phyloP scores from a whole-genome alignment of 2,329 filamentous ascomycete species.

The Arachnomyces sp. region DNA sequence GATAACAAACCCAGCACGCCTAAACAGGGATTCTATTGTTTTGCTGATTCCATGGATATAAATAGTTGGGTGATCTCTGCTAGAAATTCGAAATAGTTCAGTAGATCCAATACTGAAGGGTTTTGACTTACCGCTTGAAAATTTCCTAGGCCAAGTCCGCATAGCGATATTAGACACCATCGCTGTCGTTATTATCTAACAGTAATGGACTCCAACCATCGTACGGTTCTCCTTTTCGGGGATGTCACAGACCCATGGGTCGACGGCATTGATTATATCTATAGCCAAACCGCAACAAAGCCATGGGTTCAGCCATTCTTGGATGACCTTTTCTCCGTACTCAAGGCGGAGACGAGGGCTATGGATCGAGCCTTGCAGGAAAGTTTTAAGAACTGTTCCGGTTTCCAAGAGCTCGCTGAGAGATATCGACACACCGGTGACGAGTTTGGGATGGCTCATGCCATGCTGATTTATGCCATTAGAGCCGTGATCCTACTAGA shows the following conservation, averaged over 20 bases:
- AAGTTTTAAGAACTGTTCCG: conserved; percentile 10
- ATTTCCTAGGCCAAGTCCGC: too few relatives aligned
- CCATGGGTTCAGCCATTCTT: conserved; percentile 13
- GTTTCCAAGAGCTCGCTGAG: conserved; percentile 11
- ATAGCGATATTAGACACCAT: too few relatives aligned
- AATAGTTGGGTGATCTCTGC: too few relatives aligned
- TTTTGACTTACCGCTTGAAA: too few relatives aligned
- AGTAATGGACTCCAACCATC: conserved; percentile 1
- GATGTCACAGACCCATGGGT: conserved; percentile 12
- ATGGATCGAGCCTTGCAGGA: conserved; percentile 10
- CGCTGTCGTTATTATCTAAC: too few relatives aligned
- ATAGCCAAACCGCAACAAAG: conserved; percentile 8
- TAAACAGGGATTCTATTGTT: too few relatives aligned
- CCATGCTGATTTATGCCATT: conserved; percentile 7
- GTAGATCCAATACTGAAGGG: too few relatives aligned
- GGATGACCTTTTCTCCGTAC: conserved; percentile 4
- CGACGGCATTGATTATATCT: conserved; percentile 12
- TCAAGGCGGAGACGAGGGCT: conserved; percentile 8
- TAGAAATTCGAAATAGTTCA: too few relatives aligned
- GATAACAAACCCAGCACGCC: too few relatives aligned
- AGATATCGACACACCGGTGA: conserved; percentile 7
- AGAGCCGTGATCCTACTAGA: conserved; percentile 7
- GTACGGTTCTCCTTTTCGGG: conserved; percentile 11
- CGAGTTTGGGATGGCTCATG: conserved; percentile 8
- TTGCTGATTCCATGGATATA: too few relatives aligned